Base-by-base conservation (phyloP, 805 yeast genomes). In the Lipomyces starkeyi region DNA sequence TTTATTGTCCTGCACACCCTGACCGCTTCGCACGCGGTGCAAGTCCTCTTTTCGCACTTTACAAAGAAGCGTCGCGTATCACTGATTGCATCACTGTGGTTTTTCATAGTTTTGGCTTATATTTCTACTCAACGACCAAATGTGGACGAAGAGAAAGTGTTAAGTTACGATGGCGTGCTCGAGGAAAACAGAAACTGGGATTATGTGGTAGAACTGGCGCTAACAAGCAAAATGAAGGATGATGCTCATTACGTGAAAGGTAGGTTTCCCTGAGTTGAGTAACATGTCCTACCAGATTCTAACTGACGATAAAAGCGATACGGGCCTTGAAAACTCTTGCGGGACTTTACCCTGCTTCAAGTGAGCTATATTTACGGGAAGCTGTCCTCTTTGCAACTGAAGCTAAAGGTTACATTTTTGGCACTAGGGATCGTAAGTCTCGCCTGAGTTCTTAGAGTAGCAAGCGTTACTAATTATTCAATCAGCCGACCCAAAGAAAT, bases 1-100 rank as follows among this genome's bases (percentile, higher is more conserved):
- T 78, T 78, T 61, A 70, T 71, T 53, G 64, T 78, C 8, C 65
- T 78, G 20, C 80, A 78, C 60, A 65, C 76, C 1, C 67, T 78
- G 25, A 76, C 79, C 0, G 70, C 74, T 2, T 58, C 75, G 1
- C 78, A 76, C 20, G 80, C 75, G 2, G 63, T 57, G 22, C 66
- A 63, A 6, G 63, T 58, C 7, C 56, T 73, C 34, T 55, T 64
- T 27, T 68, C 69, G 7, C 65, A 56, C 22, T 35, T 68, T 20
- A 54, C 70, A 1, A 27, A 47, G 49, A 47, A 56, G 52, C 57
- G 64, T 47, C 58, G 61, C 55, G 61, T 49, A 3, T 29, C 61
- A 25, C 55, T 73, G 9, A 62, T 68, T n/a, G 59, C 58, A 9
- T 57, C 62, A 25, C 62, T 68, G 5, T 70, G 73, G 74, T 40